Evolutionary conservation across 2,329 filamentous ascomycete species (phyloP).

Genomic region (Microdochium bolleyi): DNA sequence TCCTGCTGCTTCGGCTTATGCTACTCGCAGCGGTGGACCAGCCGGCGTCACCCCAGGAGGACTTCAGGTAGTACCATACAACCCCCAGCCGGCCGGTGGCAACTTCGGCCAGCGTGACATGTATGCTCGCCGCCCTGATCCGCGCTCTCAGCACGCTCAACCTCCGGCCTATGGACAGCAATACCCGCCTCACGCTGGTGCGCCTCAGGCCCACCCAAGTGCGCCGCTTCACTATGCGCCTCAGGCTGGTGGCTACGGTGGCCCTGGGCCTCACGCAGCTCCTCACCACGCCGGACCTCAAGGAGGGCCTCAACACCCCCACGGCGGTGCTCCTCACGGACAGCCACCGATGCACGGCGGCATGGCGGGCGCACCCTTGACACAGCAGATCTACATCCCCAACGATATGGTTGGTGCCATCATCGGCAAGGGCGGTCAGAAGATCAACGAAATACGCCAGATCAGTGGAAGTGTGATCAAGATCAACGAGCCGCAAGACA

Average conservation of each 20-base stretch:
- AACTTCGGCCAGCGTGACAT: slow-evolving; percentile 89
- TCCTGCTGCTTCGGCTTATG: slow-evolving; percentile 94
- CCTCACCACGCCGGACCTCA: slow-evolving; percentile 56
- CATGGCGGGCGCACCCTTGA: slow-evolving; percentile 74
- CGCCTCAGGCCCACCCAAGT: slow-evolving; percentile 50
- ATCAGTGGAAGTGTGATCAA: slow-evolving; percentile 98
- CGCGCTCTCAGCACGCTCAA: slow-evolving; percentile 67
- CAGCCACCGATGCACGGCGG: slow-evolving; percentile 62
- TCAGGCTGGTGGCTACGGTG: slow-evolving; percentile 67
- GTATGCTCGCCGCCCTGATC: slow-evolving; percentile 66
- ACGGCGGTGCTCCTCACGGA: slow-evolving; percentile 21
- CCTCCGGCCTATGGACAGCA: slow-evolving; percentile 70
- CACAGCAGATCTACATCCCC: slow-evolving; percentile 97
- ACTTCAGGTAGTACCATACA: slow-evolving; percentile 98
- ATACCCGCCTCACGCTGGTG: slow-evolving; percentile 51
- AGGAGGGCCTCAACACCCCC: slow-evolving; percentile 50
- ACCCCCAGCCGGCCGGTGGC: slow-evolving; percentile 84
- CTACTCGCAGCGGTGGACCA: slow-evolving; percentile 86
- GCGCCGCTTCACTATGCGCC: slow-evolving; percentile 76
- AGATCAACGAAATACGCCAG: slow-evolving; percentile 98
- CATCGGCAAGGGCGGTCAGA: slow-evolving; percentile 95
- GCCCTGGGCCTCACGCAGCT: slow-evolving; percentile 65
- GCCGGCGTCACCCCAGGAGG: slow-evolving; percentile 91
- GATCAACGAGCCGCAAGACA: slow-evolving; percentile 98
- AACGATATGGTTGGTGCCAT: slow-evolving; percentile 99